Conservation (phyloP, 2,329 filamentous ascomycete species). For the Lojkania enalia region DNA sequence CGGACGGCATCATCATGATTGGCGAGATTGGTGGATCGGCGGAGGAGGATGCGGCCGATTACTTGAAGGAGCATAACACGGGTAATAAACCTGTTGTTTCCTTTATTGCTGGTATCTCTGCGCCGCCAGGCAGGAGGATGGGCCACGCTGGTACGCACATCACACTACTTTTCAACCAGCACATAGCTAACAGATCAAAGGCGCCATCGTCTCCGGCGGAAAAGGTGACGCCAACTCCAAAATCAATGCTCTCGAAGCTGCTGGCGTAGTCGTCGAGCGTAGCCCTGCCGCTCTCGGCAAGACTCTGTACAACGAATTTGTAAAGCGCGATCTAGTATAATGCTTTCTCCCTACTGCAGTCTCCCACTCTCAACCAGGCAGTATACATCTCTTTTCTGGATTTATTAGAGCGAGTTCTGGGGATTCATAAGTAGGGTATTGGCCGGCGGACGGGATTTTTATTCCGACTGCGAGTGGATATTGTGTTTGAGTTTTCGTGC, state of each 20-base stretch:
- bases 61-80: conserved; percentile 89
- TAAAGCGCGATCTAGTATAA: conserved; percentile 93
- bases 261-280: conserved; percentile 94
- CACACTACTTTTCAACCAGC: background rate
- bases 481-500: background rate
- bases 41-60: conserved; percentile 97
- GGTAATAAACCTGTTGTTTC: conserved; percentile 94
- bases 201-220: conserved; percentile 92
- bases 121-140: conserved; percentile 95
- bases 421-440: conserved; percentile 10
- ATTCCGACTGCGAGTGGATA: background rate
- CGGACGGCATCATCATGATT: conserved; percentile 99
- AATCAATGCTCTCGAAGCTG: conserved; percentile 90
- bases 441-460: conserved; percentile 4
- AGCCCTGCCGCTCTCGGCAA: conserved; percentile 91
- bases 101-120: conserved; percentile 98
- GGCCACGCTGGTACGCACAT: conserved; percentile 81
- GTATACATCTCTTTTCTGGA: conserved; percentile 15
- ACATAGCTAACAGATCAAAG: conserved; percentile 28
- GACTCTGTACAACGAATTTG: conserved; percentile 91
- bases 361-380: no score
- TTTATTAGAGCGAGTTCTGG: conserved; percentile 18
- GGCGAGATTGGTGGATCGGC: conserved; percentile 97
- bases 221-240: conserved; percentile 98
- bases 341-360: conserved; percentile 1